Conservation (phyloP, 345 rosid species). For the Erodium maritimum region DNA sequence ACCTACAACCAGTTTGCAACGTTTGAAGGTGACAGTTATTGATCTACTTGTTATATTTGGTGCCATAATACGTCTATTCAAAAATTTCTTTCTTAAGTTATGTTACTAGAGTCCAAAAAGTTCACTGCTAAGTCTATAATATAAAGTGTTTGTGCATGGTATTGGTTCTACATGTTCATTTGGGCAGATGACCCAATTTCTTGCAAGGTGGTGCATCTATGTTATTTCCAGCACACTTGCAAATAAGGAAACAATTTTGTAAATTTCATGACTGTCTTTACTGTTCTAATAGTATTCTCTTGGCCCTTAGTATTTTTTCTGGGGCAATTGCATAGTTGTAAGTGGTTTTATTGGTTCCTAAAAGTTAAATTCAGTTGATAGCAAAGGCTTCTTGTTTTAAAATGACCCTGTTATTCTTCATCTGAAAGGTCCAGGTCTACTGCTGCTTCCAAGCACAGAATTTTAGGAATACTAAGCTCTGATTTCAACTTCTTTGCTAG, state of each 20-base stretch:
- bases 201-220: not conserved
- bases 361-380: not conserved
- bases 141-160: not conserved
- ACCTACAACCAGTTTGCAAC: conserved; percentile 89
- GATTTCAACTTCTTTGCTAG: not conserved
- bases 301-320: not conserved
- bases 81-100: not conserved
- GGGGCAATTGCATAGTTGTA: not conserved
- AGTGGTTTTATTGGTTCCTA: not conserved
- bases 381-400: not conserved
- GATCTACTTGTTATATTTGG: not conserved
- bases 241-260: too few relatives aligned
- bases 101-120: not conserved
- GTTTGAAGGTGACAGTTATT: conserved; percentile 52
- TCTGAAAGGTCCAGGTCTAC: not conserved
- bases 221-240: not conserved
- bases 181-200: not conserved
- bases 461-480: not conserved
- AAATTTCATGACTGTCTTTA: not conserved
- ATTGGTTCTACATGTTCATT: not conserved
- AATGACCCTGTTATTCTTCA: not conserved
- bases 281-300: not conserved
- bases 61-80: not conserved
- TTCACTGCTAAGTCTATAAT: not conserved
- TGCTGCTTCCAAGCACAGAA: not conserved